Evolutionary conservation across 1,284 basidiomycete genomes (phyloP).

Genomic region (Thecaphora thlaspeos): DNA sequence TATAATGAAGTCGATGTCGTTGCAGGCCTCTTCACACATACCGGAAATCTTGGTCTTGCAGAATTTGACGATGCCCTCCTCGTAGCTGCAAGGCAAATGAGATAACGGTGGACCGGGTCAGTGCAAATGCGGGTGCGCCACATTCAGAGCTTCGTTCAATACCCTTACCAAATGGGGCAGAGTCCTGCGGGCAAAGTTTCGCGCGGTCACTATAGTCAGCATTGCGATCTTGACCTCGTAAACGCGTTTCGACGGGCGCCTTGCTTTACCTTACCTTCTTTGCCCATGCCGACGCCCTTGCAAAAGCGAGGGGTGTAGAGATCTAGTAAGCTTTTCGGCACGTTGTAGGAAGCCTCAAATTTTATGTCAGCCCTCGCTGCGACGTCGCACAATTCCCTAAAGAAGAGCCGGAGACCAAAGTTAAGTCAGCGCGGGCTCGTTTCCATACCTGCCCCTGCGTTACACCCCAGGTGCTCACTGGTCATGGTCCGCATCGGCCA

Average conservation of each 20-base stretch:
- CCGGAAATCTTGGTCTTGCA: conserved; percentile 41
- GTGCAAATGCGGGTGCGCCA: background rate
- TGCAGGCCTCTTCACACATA: too few species aligned
- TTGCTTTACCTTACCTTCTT: conserved; percentile 14
- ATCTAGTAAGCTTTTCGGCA: conserved; percentile 29
- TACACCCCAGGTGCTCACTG: too few species aligned
- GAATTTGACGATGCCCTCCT: conserved; percentile 19
- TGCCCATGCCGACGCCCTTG: conserved; percentile 17
- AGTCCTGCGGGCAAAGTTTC: conserved; percentile 3
- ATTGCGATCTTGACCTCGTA: too few species aligned
- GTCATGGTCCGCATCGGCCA: conserved; percentile 7
- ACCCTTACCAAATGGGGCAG: conserved; percentile 40
- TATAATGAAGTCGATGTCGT: too few species aligned
- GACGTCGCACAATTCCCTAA: conserved; percentile 9
- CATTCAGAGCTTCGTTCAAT: background rate
- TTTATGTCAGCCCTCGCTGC: conserved; percentile 12
- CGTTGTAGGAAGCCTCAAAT: conserved; percentile 20
- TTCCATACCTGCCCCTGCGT: too few species aligned
- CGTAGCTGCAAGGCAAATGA: conserved; percentile 15
- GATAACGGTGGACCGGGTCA: background rate
- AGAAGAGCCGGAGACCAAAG: conserved; percentile 5
- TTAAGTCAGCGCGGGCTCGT: conserved; percentile 2
- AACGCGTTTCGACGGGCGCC: too few species aligned
- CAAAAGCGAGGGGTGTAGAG: conserved; percentile 44
- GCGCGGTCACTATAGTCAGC: too few species aligned